Evolutionary conservation across 192 early-diverging fungal species (phyloP).

Genomic region (Umbelopsis isabellina): DNA sequence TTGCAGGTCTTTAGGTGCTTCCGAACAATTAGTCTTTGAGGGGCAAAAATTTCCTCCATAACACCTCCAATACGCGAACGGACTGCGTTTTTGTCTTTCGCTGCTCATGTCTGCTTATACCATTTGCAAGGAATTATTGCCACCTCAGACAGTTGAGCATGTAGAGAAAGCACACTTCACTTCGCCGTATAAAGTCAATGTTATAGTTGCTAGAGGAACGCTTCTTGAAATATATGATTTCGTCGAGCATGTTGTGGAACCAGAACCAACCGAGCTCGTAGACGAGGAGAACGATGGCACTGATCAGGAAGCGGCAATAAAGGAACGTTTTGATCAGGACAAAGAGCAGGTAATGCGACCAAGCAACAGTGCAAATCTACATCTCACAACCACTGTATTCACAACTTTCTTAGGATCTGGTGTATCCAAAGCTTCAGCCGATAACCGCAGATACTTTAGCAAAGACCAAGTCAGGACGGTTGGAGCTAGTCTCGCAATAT

Average conservation of each 20-base stretch:
- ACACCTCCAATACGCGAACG: background rate
- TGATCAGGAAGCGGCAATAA: conserved; percentile 1
- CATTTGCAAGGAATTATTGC: conserved; percentile 62
- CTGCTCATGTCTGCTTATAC: conserved; percentile 54
- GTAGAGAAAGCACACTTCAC: conserved; percentile 66
- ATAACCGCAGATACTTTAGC: conserved; percentile 19
- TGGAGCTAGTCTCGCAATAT: conserved; percentile 68
- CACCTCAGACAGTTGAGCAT: conserved; percentile 64
- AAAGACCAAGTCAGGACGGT: conserved; percentile 47
- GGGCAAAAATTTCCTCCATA: no score
- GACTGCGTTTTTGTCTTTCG: conserved; percentile 10
- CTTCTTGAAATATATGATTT: conserved; percentile 73
- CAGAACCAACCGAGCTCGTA: conserved; percentile 1
- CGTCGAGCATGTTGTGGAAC: conserved; percentile 49
- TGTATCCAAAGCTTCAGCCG: conserved; percentile 37
- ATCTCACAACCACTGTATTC: background rate
- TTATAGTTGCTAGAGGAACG: conserved; percentile 66
- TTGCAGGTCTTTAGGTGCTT: no score
- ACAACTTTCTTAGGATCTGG: conserved; percentile 20
- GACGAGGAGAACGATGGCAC: conserved; percentile 30
- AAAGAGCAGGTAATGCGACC: conserved; percentile 38
- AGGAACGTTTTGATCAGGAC: conserved; percentile 13
- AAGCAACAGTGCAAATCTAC: background rate
- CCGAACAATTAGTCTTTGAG: no score
- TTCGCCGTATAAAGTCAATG: conserved; percentile 57